Conservation (phyloP, 805 yeast species). For the Wickerhamiella parazyma region DNA sequence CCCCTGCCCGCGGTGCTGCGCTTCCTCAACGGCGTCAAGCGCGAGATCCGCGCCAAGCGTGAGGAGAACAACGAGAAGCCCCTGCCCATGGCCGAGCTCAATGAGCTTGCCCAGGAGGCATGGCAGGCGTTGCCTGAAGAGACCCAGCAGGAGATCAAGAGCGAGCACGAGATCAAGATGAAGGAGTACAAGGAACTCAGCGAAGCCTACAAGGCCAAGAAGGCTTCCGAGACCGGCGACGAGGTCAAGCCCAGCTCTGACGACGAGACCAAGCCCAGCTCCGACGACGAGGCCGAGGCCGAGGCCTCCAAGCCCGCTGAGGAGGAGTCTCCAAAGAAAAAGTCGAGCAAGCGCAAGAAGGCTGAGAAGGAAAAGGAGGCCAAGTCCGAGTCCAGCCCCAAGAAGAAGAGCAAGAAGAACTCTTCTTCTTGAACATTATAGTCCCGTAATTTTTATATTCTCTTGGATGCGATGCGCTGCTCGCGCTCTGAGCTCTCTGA, state of each 20-base stretch:
- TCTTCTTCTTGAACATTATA: no score
- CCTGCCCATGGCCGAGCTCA: conserved; percentile 61
- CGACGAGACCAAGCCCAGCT: neutral
- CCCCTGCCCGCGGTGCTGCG: conserved; percentile 81
- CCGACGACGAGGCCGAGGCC: neutral
- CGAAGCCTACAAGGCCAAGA: conserved; percentile 2
- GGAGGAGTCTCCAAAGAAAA: conserved; percentile 4
- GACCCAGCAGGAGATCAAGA: conserved; percentile 33
- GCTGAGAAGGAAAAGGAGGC: neutral
- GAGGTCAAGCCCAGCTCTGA: conserved; percentile 15
- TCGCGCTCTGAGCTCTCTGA: conserved; percentile 2
- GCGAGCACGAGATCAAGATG: conserved; percentile 33
- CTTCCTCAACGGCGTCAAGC: conserved; percentile 62
- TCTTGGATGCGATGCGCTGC: neutral
- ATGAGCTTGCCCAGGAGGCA: conserved; percentile 60
- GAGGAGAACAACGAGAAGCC: conserved; percentile 44
- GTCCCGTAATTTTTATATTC: no score
- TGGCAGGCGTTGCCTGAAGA: conserved; percentile 64
- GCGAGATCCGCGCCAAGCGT: conserved; percentile 56
- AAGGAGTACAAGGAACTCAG: conserved; percentile 33
- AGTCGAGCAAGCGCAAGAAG: conserved; percentile 2
- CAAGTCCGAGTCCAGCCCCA: neutral
- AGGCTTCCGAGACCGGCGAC: conserved; percentile 19
- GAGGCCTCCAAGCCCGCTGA: neutral
- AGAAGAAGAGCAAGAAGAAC: neutral